Evolutionary conservation across 2,329 filamentous ascomycete species (phyloP).

Genomic region (Hymenotorrendiella dingleyae): DNA sequence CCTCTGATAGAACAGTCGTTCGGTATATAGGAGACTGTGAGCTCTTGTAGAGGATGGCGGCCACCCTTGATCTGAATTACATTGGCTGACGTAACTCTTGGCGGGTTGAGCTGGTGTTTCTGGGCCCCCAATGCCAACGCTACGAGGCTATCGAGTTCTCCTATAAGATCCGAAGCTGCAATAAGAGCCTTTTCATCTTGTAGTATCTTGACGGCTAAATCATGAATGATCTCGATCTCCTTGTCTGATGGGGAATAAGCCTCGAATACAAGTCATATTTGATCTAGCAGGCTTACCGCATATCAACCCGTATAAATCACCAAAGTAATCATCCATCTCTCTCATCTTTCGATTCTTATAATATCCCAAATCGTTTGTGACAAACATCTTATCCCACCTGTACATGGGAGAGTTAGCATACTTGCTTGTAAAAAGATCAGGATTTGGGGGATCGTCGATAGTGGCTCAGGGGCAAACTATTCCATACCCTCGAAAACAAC

Average conservation of each 20-base stretch:
- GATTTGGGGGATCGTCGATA: no score
- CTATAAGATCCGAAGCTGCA: slow-evolving; percentile 70
- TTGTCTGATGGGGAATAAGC: slow-evolving; percentile 48
- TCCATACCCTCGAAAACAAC: no score
- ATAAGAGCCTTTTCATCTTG: slow-evolving; percentile 61
- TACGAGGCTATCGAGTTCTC: slow-evolving; percentile 79
- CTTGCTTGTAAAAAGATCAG: no score
- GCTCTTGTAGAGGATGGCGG: slow-evolving; percentile 80
- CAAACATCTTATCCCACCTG: slow-evolving; percentile 83
- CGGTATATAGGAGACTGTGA: slow-evolving; percentile 74
- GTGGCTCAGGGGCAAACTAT: no score
- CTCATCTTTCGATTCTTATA: slow-evolving; percentile 83
- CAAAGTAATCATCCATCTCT: slow-evolving; percentile 73
- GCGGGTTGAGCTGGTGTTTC: slow-evolving; percentile 65
- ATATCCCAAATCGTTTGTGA: slow-evolving; percentile 64
- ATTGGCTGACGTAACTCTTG: slow-evolving; percentile 64
- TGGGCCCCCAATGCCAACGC: slow-evolving; percentile 73
- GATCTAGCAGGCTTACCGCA: slow-evolving; percentile 51
- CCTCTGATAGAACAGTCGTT: slow-evolving; percentile 72
- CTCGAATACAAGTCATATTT: not conserved
- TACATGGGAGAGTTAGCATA: no score
- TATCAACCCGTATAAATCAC: slow-evolving; percentile 80
- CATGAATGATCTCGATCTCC: slow-evolving; percentile 83
- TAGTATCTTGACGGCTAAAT: slow-evolving; percentile 65
- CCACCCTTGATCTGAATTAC: slow-evolving; percentile 70